Percentiles rank a stretch among this genome's conserved stretches.
Evolutionary conservation across 202 grass and related monocot species (phyloP).

Genomic region (Elaeis oleifera): DNA sequence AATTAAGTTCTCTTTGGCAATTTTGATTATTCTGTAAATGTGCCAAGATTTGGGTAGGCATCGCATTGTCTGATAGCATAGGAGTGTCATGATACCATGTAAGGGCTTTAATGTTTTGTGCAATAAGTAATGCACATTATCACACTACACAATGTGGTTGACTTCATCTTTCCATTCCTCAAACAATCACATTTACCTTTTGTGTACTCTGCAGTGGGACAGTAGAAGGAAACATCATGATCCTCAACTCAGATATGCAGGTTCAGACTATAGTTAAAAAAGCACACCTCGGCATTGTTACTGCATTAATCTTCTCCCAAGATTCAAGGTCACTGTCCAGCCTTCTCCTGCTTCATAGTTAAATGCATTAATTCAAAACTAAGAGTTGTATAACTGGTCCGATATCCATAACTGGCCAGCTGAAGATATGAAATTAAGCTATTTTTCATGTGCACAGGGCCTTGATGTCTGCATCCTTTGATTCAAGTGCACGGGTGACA

Average conservation of each 20-base stretch:
- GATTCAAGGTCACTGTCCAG: slow-evolving; percentile 59
- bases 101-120: too few relatives aligned
- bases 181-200: not conserved
- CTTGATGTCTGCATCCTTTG: slow-evolving; percentile 78
- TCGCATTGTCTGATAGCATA: too few relatives aligned
- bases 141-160: too few relatives aligned
- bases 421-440: slow-evolving; percentile 11
- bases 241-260: slow-evolving; percentile 44
- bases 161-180: too few relatives aligned
- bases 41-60: too few relatives aligned
- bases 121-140: too few relatives aligned
- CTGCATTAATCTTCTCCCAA: slow-evolving; percentile 54
- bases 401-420: not conserved
- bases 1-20: too few relatives aligned
- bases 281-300: slow-evolving; percentile 86
- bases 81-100: too few relatives aligned
- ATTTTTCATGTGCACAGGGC: slow-evolving; percentile 37
- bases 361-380: not conserved
- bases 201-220: slow-evolving; percentile 49
- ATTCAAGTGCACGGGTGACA: slow-evolving; percentile 83
- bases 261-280: slow-evolving; percentile 65
- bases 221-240: slow-evolving; percentile 56
- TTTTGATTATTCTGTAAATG: too few relatives aligned
- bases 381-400: not conserved
- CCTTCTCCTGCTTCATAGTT: slow-evolving; percentile 13